phyloP scores from a whole-genome alignment of 164 flowering plant species.

The Brasenia schreberi region DNA sequence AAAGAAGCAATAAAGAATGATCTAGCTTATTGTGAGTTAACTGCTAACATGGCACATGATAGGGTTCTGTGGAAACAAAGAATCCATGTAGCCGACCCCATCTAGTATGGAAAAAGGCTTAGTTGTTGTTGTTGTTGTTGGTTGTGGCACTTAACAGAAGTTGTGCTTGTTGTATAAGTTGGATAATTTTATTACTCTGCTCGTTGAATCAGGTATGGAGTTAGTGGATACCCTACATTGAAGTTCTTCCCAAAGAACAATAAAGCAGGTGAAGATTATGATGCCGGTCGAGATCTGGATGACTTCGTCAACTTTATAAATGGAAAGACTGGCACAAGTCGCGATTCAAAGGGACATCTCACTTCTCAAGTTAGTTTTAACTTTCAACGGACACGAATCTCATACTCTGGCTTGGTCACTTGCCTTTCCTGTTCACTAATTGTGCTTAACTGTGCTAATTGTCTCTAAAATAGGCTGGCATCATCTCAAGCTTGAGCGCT shows the following conservation, averaged over 20 bases:
- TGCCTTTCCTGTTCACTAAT: neutral
- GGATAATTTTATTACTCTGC: neutral
- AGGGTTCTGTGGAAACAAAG: too few species aligned
- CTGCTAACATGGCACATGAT: too few species aligned
- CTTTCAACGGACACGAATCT: neutral
- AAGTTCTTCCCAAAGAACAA: conserved; percentile 90
- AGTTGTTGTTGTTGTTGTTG: too few species aligned
- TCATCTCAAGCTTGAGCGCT: conserved; percentile 36
- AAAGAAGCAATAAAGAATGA: too few species aligned
- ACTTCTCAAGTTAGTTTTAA: conserved; percentile 46
- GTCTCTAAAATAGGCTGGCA: conserved; percentile 52
- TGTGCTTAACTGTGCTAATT: neutral
- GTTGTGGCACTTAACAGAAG: too few species aligned
- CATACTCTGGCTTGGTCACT: neutral
- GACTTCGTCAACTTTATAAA: conserved; percentile 84
- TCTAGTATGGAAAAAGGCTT: too few species aligned
- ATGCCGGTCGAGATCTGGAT: conserved; percentile 81
- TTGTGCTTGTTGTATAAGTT: too few species aligned
- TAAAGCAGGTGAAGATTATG: conserved; percentile 93
- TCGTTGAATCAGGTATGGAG: conserved; percentile 55
- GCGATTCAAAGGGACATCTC: conserved; percentile 85
- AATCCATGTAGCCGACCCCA: too few species aligned
- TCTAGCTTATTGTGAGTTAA: too few species aligned
- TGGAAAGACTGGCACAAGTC: conserved; percentile 74
- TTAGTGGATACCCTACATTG: conserved; percentile 88